Evolutionary conservation across 176 grass and related monocot species (phyloP).

Genomic region (Rhipidocladum racemiflorum): DNA sequence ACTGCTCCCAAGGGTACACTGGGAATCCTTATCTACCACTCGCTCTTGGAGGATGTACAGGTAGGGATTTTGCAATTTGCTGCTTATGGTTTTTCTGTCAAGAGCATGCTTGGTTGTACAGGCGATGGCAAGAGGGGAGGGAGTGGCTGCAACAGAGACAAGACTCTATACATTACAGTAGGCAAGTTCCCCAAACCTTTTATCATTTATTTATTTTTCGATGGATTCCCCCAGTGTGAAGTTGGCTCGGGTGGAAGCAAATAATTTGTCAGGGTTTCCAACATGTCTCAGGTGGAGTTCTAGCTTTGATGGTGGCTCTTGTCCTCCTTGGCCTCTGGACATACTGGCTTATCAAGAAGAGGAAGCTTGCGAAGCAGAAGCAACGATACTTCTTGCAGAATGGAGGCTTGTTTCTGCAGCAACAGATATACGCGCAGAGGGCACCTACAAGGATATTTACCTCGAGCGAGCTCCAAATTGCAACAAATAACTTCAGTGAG

Average conservation of each 20-base stretch:
- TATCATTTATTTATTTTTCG: neutral
- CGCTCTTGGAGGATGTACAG: neutral
- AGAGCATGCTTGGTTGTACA: neutral
- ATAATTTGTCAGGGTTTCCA: neutral
- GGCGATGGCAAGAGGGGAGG: conserved; percentile 28
- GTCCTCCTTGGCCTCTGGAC: neutral
- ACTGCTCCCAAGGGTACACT: conserved; percentile 30
- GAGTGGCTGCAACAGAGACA: conserved; percentile 18
- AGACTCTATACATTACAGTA: neutral
- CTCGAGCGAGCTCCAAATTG: conserved; percentile 34
- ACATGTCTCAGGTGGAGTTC: conserved; percentile 20
- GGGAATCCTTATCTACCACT: conserved; percentile 37
- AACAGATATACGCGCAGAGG: conserved; percentile 25
- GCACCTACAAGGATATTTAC: conserved; percentile 32
- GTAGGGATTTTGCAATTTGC: neutral
- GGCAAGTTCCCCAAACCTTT: neutral
- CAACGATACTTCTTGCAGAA: conserved; percentile 45
- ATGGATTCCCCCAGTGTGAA: neutral
- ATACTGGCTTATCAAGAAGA: conserved; percentile 21
- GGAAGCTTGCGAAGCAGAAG: conserved; percentile 27
- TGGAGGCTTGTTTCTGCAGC: conserved; percentile 37
- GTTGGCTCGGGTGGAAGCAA: neutral
- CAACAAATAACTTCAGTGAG: conserved; percentile 41
- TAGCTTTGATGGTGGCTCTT: conserved; percentile 12
- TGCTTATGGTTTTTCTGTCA: neutral